Evolutionary conservation across 2,329 filamentous ascomycete species (phyloP), one percentile per base, ranked within the genome.

Genomic region (Amauroascus niger): DNA sequence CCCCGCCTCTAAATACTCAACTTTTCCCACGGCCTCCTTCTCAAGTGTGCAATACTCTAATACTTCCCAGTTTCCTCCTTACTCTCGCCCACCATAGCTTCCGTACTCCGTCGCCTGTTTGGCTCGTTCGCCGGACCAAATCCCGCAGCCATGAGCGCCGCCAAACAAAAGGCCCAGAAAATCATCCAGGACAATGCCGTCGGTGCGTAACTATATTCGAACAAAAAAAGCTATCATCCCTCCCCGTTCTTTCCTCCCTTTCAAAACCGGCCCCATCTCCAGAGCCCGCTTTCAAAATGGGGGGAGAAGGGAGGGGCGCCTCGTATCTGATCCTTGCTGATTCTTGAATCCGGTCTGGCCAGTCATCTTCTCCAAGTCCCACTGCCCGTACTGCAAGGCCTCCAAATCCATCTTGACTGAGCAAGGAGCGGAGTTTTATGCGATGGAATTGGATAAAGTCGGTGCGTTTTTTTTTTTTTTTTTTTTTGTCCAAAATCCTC

Each of bases 331-430:
- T 39, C 26, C 8, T 22, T 28, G 28, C 26, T 18, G 26, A 32
- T 44, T 28, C 22, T 24, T 18, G 4, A 5, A 5, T 14, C 40
- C 6, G 9, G 2, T 20, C 26, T 11, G 7, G 3, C 18, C 49
- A 87, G 87, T 93, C 64, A 87, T 98, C 69, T 98, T 98, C 80
- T 90, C 86, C 74, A 98, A 98, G 78, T 88, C 85, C 14, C 95
- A 88, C 76, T 98, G 93, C 80, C 89, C 90, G 11, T 94, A 95
- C 80, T 97, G 91, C 79, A 78, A 74, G 55, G 77, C 83, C 56
- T 82, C 85, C 62, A 97, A 97, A 82, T 66, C 77, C 54, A 77
- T 88, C 49, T 76, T 98, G 63, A 80, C 77, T 65, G 76, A 81
- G 55, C 63, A 82, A 55, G 82, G 83, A 60, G 87, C 87, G 57